Conservation (phyloP, 1,284 basidiomycete genomes). For the Boletus smithii region DNA sequence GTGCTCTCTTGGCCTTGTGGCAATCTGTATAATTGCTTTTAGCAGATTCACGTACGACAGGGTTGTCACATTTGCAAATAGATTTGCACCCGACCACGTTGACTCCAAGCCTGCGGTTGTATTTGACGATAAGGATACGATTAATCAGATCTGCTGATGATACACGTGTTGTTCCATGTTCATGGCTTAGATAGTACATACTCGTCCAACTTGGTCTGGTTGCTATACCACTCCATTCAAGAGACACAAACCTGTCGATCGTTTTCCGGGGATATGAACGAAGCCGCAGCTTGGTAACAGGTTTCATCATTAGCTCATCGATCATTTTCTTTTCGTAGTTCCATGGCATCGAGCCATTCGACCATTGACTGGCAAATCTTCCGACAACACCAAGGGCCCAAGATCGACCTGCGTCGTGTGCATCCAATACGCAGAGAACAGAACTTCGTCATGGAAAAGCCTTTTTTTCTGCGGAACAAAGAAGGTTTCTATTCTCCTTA, state of each 20-base stretch:
- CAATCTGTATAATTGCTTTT: neutral
- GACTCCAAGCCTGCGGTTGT: conserved; percentile 6
- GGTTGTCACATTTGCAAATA: conserved; percentile 21
- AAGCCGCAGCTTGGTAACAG: conserved; percentile 11
- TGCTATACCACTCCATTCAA: conserved; percentile 3
- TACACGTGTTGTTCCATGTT: conserved; percentile 25
- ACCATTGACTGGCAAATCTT: conserved; percentile 17
- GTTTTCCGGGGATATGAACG: conserved; percentile 23
- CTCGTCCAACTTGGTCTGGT: conserved; percentile 1
- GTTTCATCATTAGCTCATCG: conserved; percentile 24
- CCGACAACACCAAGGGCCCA: conserved; percentile 17
- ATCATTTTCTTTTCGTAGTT: conserved; percentile 8
- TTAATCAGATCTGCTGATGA: conserved; percentile 11
- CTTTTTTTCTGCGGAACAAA: conserved; percentile 7
- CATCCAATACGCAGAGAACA: conserved; percentile 14
- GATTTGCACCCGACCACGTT: conserved; percentile 6
- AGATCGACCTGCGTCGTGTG: conserved; percentile 23
- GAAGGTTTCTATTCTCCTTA: conserved; percentile 12
- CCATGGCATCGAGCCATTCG: conserved; percentile 14
- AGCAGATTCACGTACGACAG: conserved; percentile 1
- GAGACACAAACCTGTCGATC: conserved; percentile 26
- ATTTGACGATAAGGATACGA: conserved; percentile 31
- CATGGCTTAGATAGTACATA: neutral
- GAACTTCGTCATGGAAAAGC: conserved; percentile 10
- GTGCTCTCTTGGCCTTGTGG: neutral